phyloP scores from a whole-genome alignment of 2,329 filamentous ascomycete genomes.

The Geosmithia morbida region DNA sequence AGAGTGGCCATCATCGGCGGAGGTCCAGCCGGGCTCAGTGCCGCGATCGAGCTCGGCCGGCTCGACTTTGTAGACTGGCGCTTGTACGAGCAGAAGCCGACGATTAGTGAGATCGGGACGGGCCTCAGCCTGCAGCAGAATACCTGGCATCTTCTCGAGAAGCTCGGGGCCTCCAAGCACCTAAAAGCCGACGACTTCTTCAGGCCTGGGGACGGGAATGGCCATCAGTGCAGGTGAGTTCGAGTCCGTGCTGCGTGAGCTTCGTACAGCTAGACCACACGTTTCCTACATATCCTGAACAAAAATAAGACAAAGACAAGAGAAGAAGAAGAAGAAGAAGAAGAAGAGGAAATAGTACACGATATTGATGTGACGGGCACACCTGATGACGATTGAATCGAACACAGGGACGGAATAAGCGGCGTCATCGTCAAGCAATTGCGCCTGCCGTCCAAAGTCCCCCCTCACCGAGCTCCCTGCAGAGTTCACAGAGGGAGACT shows the following conservation, averaged over 20 bases:
- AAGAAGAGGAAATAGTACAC: neutral
- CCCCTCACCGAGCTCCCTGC: constrained; percentile 11
- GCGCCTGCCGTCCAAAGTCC: constrained; percentile 8
- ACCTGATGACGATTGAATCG: no score
- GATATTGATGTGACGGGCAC: no score
- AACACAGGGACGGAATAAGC: constrained; percentile 14
- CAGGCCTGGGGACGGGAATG: constrained; percentile 8
- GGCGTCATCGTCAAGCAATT: constrained; percentile 12
- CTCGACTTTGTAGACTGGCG: constrained; percentile 14
- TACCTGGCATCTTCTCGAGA: constrained; percentile 19
- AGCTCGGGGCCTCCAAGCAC: constrained; percentile 15
- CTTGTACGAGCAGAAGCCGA: constrained; percentile 18
- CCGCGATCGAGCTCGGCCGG: constrained; percentile 16
- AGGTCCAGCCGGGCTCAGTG: constrained; percentile 12
- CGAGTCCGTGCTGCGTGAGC: no score
- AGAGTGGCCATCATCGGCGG: constrained; percentile 13
- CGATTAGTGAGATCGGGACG: constrained; percentile 20
- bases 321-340: neutral
- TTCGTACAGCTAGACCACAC: no score
- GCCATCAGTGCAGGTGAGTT: constrained; percentile 11
- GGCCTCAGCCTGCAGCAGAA: constrained; percentile 19
- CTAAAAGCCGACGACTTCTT: constrained; percentile 15
- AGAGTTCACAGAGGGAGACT: constrained; percentile 21
- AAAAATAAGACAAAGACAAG: no score
- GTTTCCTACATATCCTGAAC: no score